phyloP scores from a whole-genome alignment of 139 green algal genomes.

The Nannochloris sp. region DNA sequence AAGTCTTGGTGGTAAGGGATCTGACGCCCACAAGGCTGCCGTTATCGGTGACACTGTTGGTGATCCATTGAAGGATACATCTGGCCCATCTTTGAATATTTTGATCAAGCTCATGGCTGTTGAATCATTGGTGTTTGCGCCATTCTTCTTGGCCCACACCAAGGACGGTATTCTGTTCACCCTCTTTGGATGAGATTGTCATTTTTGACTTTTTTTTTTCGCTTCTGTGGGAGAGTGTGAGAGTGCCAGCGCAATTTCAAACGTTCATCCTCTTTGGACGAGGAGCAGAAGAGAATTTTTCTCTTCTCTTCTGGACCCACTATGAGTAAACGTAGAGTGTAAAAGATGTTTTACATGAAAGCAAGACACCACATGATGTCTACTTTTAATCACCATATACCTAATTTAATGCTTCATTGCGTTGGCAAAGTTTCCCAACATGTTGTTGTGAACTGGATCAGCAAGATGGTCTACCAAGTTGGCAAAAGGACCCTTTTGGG shows the following conservation, averaged over 20 bases:
- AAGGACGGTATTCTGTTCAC: conserved; percentile 33
- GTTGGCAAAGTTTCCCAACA: conserved; percentile 80
- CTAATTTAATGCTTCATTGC: not conserved
- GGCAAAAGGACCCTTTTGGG: conserved; percentile 71
- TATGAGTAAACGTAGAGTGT: no score
- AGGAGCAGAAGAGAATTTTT: no score
- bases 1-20: conserved; percentile 90
- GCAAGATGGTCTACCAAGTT: conserved; percentile 87
- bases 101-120: conserved; percentile 99
- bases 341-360: no score
- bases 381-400: no score
- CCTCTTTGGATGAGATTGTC: conserved; percentile 32
- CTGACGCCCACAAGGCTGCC: conserved; percentile 86
- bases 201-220: not conserved
- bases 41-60: conserved; percentile 85
- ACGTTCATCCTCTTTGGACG: no score
- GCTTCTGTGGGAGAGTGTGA: not conserved
- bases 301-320: no score
- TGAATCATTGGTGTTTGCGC: conserved; percentile 82
- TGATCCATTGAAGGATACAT: conserved; percentile 93
- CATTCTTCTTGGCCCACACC: conserved; percentile 65
- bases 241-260: no score
- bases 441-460: conserved; percentile 81
- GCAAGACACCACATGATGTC: no score
- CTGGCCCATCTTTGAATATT: conserved; percentile 95